phyloP scores from a whole-genome alignment of 1,139 yeast species.

The Blastobotrys illinoisensis region DNA sequence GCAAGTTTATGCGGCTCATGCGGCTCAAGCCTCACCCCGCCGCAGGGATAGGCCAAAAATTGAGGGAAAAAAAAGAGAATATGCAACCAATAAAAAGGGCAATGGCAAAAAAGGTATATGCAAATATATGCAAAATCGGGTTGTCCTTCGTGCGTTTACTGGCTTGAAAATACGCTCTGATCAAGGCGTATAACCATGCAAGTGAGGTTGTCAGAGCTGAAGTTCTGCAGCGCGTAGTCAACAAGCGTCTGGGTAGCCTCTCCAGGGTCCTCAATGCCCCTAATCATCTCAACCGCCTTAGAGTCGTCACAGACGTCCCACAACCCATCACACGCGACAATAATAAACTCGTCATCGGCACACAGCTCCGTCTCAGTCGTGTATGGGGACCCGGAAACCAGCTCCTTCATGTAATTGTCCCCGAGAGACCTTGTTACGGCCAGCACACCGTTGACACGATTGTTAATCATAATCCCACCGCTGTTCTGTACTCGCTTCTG shows the following conservation, averaged over 20 bases:
- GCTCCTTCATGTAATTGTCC: constrained; percentile 85
- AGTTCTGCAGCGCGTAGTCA: constrained; percentile 67
- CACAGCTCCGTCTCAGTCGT: constrained; percentile 81
- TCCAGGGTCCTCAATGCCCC: constrained; percentile 51
- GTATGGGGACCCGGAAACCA: constrained; percentile 87
- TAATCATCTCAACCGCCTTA: constrained; percentile 68
- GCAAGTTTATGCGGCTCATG: no score
- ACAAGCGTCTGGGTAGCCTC: constrained; percentile 67
- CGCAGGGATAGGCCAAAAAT: no score
- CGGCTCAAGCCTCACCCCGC: neutral
- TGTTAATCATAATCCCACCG: constrained; percentile 86
- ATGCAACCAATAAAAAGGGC: no score
- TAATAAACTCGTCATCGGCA: constrained; percentile 72
- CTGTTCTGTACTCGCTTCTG: constrained; percentile 64
- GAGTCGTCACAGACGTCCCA: constrained; percentile 91
- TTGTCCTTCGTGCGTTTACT: no score
- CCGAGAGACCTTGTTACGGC: constrained; percentile 95
- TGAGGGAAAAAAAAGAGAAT: neutral
- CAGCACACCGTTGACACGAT: constrained; percentile 90
- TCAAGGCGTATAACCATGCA: constrained; percentile 78
- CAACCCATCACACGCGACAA: constrained; percentile 89
- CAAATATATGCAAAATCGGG: no score
- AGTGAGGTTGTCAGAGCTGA: constrained; percentile 88
- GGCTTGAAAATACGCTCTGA: constrained; percentile 36
- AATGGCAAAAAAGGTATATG: no score